Base-by-base conservation (phyloP, 208 protist genomes). In the Trypanosoma congolense region DNA sequence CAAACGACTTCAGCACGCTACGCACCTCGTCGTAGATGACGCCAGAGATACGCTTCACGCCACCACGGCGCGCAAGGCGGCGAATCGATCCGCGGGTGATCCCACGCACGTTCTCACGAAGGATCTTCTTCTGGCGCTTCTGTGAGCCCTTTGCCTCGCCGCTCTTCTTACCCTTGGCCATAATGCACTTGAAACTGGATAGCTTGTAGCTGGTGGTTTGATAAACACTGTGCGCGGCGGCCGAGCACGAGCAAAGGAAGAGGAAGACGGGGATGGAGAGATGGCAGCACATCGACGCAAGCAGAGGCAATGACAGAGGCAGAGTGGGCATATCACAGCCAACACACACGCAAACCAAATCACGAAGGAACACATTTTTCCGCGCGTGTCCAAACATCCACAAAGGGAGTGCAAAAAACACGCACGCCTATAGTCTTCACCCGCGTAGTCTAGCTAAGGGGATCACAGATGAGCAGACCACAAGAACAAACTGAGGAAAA, bases 11-110 rank as follows among this genome's bases (percentile, higher is more conserved):
- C 12, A 38, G 33, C 33, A 38, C 33, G 12, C 33, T 12, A 38
- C 33, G 33, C 33, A 38, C 33, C 33, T 38, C 33, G 33, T 38
- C 33, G 33, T 38, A 38, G 33, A 38, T 38, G 12, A 38, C 33
- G 33, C 33, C 33, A 38, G 33, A 38, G 33, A 38, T 38, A 12
- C 33, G 33, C 12, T 38, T 38, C 33, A 38, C 33, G 6, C 33
- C 33, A 38, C 33, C 33, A 38, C 33, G 33, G 33, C 33, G 33
- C 9, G 33, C 33, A 12, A 38, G 33, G 33, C 33, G 33, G 33
- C 33, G 33, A 12, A 38, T 38, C 9, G 33, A 38, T 16, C 33
- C 33, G 33, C 33, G 33, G 33, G 33, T 38, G 33, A 38, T 38
- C 12, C 33, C 33, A 12, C 33, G 33, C 33, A 38, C 33, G 12